Evolutionary conservation across 1,284 basidiomycete genomes (phyloP), one percentile per base, ranked within the genome.

Genomic region (Gymnopus androsaceus): DNA sequence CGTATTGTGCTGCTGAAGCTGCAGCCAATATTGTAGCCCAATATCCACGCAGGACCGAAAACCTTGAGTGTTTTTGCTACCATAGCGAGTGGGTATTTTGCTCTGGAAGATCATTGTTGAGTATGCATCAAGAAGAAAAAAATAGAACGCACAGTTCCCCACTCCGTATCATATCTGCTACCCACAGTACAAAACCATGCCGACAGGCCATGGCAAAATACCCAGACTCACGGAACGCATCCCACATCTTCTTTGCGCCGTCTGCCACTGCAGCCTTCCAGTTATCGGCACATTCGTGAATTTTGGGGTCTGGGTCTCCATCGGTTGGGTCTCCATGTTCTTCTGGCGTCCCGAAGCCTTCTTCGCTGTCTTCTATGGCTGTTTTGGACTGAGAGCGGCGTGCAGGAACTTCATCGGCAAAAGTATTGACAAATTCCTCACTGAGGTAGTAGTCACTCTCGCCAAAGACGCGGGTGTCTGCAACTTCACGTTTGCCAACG

Each of bases 11-110:
- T 54, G 3, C 44, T 31, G 49, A 72, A 70, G 0, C 57, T 50
- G 54, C 75, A 76, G 0, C 65, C 69, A 34, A 75, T 72, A 59
- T 75, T 72, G 59, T 75, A 75, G 1, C 65, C 72, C 11, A 69
- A 30, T 0, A 64, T 45, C 19, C 66, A 51, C 1, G 62, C 34
- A 0, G 28, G 12, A 1, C 63, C 63, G 27, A 69, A 60, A 2
- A 66, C 48, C 8, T 69, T 55, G 2, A 72, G 54, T 2, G 65
- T 55, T 51, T 63, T 60, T 7, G 61, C 58, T 31, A 71, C 50
- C 7, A 67, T 59, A 1, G 72, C 71, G 3, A 75, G 59, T 2
- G 69, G 68, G 58, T 72, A 73, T 51, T 74, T 74, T 33, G 69
- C 64, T 3, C 72, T 73, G 54, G 15, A 59, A 23, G 14, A n/a